Evolutionary conservation across 371 early-diverging fungal genomes (phyloP).

Genomic region (Lichtheimia ramosa): DNA sequence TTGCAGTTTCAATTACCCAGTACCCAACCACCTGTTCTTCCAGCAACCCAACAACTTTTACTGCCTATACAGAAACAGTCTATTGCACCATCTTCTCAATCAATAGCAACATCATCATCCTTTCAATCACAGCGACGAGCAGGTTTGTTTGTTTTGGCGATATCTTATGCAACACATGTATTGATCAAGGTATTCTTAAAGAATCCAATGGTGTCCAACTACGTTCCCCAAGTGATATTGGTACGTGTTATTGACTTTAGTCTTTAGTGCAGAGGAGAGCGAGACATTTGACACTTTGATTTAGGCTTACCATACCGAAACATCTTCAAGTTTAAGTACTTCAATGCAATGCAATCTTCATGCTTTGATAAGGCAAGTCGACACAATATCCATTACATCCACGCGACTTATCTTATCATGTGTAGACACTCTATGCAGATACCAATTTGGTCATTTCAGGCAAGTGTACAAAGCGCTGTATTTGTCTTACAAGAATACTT

Average conservation of each 20-base stretch:
- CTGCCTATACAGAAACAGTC: neutral
- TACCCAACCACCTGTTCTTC: neutral
- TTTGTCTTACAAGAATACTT: neutral
- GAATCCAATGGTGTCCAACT: constrained; percentile 2
- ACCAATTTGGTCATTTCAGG: constrained; percentile 62
- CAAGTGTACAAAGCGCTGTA: neutral
- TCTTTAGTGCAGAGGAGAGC: neutral
- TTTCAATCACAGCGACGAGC: neutral
- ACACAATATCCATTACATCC: neutral
- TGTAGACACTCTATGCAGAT: constrained; percentile 35
- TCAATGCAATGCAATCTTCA: constrained; percentile 69
- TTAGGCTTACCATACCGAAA: constrained; percentile 32
- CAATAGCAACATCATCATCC: neutral
- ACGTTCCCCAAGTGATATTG: constrained; percentile 21
- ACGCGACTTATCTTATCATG: neutral
- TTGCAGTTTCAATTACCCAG: neutral
- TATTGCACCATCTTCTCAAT: neutral
- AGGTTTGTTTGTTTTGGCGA: neutral
- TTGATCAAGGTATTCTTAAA: neutral
- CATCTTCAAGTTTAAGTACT: constrained; percentile 49
- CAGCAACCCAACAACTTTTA: no score
- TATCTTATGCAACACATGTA: constrained; percentile 2
- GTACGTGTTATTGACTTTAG: constrained; percentile 11
- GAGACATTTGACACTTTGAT: neutral
- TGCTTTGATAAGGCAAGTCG: constrained; percentile 55